Evolutionary conservation across 345 rosid species (phyloP).

Genomic region (Cardamine chenopodiifolia): DNA sequence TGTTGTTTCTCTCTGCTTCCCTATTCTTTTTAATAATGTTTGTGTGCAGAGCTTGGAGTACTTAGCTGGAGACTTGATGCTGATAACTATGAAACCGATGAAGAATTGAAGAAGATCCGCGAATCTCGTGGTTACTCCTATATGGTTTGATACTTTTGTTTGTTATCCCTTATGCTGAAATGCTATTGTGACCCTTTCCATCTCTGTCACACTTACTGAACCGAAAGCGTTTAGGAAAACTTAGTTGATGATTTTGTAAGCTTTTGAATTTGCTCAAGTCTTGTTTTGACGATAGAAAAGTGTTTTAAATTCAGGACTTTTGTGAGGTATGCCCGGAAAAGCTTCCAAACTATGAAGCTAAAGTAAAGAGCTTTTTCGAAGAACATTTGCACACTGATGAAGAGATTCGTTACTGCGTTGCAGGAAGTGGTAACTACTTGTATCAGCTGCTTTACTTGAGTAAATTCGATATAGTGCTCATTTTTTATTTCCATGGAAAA

Average conservation of each 20-base stretch:
- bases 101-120: conserved; percentile 83
- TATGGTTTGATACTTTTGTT: conserved; percentile 49
- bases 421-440: conserved; percentile 76
- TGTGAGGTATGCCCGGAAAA: conserved; percentile 91
- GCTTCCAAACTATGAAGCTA: conserved; percentile 82
- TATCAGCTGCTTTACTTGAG: neutral
- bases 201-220: too few relatives aligned
- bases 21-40: neutral
- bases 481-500: conserved; percentile 30
- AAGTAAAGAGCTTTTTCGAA: conserved; percentile 84
- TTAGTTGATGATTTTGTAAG: neutral
- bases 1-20: neutral
- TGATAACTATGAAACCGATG: conserved; percentile 85
- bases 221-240: neutral
- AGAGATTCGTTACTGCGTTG: conserved; percentile 90
- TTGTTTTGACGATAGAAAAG: conserved; percentile 1
- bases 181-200: too few relatives aligned
- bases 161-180: neutral
- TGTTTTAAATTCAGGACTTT: conserved; percentile 56
- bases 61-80: conserved; percentile 93
- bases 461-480: neutral
- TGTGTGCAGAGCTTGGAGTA: conserved; percentile 74
- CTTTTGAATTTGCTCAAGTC: neutral
- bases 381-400: conserved; percentile 98
- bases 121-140: conserved; percentile 89